These are phyloP conservation scores for Puccinia triticina DNA, from an alignment of 1,284 basidiomycete genomes.

Conservation along the genomic window DNA sequence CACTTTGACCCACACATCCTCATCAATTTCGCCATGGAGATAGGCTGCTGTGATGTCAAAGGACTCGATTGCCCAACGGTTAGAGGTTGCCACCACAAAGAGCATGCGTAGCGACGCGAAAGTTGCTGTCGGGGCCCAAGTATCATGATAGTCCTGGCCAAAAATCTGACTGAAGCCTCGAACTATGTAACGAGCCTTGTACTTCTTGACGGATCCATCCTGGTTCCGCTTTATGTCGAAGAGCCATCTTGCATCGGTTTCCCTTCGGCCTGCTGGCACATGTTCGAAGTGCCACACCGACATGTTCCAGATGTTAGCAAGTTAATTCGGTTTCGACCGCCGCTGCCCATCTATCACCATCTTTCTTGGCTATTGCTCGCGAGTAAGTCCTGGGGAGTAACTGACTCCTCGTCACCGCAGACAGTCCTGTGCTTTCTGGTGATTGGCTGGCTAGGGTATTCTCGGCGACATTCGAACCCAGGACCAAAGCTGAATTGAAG, in stretches of 20 bases:
- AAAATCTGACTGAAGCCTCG: constrained; percentile 4
- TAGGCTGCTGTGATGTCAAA: constrained; percentile 43
- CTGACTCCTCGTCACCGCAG: neutral
- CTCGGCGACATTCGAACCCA: neutral
- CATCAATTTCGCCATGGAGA: constrained; percentile 28
- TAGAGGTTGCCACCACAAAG: neutral
- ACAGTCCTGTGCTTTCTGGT: neutral
- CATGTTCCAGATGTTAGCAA: neutral
- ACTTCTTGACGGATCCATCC: constrained; percentile 15
- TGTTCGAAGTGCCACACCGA: constrained; percentile 24
- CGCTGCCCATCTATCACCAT: neutral
- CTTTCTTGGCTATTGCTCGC: neutral
- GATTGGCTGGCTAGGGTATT: neutral
- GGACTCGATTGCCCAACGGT: neutral
- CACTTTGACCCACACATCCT: constrained; percentile 18
- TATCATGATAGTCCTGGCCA: constrained; percentile 26
- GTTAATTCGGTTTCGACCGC: constrained; percentile 7
- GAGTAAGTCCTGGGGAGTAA: neutral
- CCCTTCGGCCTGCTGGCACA: neutral
- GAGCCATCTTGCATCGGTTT: neutral
- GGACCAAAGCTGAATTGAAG: neutral
- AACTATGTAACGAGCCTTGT: constrained; percentile 18
- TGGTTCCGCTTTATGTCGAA: constrained; percentile 12
- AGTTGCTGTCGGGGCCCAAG: constrained; percentile 18
- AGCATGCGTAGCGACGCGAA: constrained; percentile 28